phyloP scores from a whole-genome alignment of 805 yeast genomes.

The Pichia phayaonensis region DNA sequence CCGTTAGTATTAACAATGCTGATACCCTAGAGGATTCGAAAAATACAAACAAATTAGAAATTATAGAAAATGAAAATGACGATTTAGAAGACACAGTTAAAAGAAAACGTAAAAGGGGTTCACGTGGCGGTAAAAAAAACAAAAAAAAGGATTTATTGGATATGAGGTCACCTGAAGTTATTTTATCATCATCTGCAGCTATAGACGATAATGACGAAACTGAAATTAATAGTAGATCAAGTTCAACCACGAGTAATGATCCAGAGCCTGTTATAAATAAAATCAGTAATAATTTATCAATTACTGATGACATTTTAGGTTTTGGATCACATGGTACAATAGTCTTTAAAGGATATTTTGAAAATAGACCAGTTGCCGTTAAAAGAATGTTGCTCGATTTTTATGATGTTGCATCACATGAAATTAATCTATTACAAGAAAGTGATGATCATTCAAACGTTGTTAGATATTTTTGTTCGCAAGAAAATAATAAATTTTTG shows the following conservation, averaged over 20 bases:
- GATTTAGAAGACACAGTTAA: conserved; percentile 5
- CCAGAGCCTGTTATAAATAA: conserved; percentile 6
- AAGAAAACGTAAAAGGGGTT: conserved; percentile 74
- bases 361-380: conserved; percentile 90
- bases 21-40: neutral
- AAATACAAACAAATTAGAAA: neutral
- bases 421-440: conserved; percentile 78
- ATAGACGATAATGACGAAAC: neutral
- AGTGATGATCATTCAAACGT: conserved; percentile 97
- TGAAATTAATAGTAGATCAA: neutral
- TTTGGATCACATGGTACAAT: conserved; percentile 97
- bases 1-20: neutral
- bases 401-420: conserved; percentile 90
- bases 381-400: conserved; percentile 90
- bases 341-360: conserved; percentile 84
- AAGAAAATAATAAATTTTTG: conserved; percentile 76
- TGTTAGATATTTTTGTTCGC: conserved; percentile 88
- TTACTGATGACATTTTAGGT: conserved; percentile 76
- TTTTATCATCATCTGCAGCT: conserved; percentile 3
- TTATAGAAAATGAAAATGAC: neutral
- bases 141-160: conserved; percentile 27
- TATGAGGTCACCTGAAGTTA: neutral
- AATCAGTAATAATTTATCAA: conserved; percentile 38
- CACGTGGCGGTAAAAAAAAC: conserved; percentile 71
- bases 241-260: neutral